Base-by-base conservation (phyloP, 1,284 basidiomycete genomes). In the Heterobasidion occidentale region DNA sequence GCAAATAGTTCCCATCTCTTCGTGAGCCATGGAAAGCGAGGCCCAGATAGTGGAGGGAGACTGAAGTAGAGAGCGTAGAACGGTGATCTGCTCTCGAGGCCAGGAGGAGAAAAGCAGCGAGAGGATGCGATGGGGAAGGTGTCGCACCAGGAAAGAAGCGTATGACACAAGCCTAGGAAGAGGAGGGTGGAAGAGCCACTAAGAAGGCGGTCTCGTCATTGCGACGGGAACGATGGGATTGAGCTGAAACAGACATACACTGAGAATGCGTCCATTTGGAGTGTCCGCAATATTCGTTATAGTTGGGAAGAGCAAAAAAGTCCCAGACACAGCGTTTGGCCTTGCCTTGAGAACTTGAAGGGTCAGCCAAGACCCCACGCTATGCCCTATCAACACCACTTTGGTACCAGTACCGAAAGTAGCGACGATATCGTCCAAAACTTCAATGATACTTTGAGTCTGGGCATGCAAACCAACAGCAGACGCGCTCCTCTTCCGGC, bases 241-340 rank as follows among this genome's bases (percentile, higher is more conserved):
- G 50, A 27, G 27, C 12, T 48, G n/a, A 14, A 6, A 33, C 12
- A 17, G 27, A 61, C 70, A 33, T 53, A 73, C 73, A 46, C 65
- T 68, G 12, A 85, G 63, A 34, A 58, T 65, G 49, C 66, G 70
- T 2, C 83, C 83, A 55, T 80, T 83, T 0, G 81, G 81, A 1
- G 82, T 83, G n/a, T 69, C 61, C 7, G 65, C 74, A 20, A 87
- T 83, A 55, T 80, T 66, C 17, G 72, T 71, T 42, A 86, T 74
- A 1, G 83, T 80, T 1, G 84, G 84, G 63, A 80, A 84, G 4
- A 88, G 69, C 46, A 86, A 62, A 59, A 85, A 80, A 7, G 69
- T 66, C 15, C 69, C 72, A 34, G 68, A 55, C 15, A 78, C 65
- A 12, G 58, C 59, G 36, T 71, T 58, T 9, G 71, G 62, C 50